Conservation (phyloP, 345 rosid species). For the Populus simonii region DNA sequence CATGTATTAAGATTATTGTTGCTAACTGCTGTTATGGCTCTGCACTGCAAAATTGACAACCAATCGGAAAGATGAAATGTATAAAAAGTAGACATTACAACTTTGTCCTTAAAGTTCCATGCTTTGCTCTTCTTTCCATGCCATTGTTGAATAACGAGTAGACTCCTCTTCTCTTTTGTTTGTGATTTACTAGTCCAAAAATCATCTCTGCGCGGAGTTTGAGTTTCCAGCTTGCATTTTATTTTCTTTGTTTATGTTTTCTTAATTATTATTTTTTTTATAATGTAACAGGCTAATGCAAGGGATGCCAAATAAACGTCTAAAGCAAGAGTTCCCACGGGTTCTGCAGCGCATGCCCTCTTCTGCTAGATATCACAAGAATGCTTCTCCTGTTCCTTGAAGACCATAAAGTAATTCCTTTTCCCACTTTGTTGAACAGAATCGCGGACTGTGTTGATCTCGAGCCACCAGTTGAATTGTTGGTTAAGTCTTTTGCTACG, state of each 20-base stretch:
- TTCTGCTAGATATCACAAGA: constrained; percentile 70
- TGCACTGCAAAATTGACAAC: not conserved
- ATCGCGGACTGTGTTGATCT: not conserved
- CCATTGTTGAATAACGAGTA: not conserved
- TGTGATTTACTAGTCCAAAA: not conserved
- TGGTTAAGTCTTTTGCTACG: not conserved
- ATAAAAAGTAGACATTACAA: not conserved
- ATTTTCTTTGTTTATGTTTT: not conserved
- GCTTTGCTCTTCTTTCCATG: not conserved
- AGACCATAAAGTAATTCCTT: not conserved
- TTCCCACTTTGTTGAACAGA: not conserved
- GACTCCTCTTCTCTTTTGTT: not conserved
- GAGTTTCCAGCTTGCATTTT: not conserved
- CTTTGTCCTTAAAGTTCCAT: not conserved
- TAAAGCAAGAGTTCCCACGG: constrained; percentile 67
- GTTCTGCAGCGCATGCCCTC: constrained; percentile 67
- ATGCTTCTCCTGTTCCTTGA: constrained; percentile 57
- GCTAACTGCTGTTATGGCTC: not conserved
- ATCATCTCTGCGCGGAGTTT: not conserved
- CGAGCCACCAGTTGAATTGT: not conserved
- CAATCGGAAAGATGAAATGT: not conserved
- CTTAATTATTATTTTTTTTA: not conserved
- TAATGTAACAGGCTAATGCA: constrained; percentile 46
- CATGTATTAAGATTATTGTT: not conserved
- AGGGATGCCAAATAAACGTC: constrained; percentile 67